phyloP scores from a whole-genome alignment of 805 yeast species.

The Wickerhamiella qilinensis region DNA sequence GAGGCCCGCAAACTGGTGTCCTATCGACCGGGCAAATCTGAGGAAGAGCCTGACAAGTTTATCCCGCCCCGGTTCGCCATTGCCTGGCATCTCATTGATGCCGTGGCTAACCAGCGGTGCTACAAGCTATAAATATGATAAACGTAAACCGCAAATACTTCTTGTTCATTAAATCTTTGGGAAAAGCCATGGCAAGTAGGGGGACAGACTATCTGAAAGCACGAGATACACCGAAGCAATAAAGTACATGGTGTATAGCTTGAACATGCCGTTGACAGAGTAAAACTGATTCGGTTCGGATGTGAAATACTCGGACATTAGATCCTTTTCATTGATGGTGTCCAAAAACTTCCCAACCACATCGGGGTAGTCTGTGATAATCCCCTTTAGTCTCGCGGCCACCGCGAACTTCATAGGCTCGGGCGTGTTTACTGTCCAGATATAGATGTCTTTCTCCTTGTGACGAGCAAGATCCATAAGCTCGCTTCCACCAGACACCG shows the following conservation, averaged over 20 bases:
- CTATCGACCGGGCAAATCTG: no score
- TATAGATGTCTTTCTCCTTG: conserved; percentile 25
- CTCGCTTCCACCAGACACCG: conserved; percentile 26
- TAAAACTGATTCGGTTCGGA: conserved; percentile 15
- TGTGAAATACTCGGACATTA: conserved; percentile 15
- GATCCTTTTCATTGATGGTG: conserved; percentile 13
- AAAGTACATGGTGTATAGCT: conserved; percentile 12
- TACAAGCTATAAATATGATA: neutral
- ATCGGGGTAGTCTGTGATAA: conserved; percentile 28
- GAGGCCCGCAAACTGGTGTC: conserved; percentile 30
- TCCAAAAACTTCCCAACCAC: conserved; percentile 10
- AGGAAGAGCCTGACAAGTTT: conserved; percentile 4
- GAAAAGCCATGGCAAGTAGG: neutral
- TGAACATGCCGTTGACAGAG: conserved; percentile 7
- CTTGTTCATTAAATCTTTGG: neutral
- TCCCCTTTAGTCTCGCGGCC: conserved; percentile 23
- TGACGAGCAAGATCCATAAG: conserved; percentile 21
- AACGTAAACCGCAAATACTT: neutral
- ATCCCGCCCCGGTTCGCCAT: conserved; percentile 22
- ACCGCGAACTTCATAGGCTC: conserved; percentile 25
- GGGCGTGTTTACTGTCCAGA: conserved; percentile 37
- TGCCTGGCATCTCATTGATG: conserved; percentile 20
- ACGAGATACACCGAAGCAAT: conserved; percentile 3
- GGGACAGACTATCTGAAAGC: neutral
- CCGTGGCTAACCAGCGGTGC: neutral